Evolutionary conservation across 2,329 filamentous ascomycete species (phyloP).

Genomic region (Claviceps sorghi): DNA sequence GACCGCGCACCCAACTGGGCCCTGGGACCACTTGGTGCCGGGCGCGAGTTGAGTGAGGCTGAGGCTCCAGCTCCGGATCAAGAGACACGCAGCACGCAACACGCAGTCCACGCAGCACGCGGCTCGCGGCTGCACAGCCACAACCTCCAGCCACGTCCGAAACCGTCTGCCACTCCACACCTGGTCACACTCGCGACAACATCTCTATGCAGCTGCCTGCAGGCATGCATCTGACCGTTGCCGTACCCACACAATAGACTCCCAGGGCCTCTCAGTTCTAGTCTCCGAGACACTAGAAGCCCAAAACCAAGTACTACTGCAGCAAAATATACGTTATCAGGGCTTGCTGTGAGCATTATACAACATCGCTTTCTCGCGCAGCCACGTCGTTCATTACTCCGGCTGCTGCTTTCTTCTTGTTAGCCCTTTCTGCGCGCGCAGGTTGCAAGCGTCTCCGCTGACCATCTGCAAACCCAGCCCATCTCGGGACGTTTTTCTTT

Average conservation of each 20-base stretch:
- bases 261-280: not conserved
- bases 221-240: not conserved
- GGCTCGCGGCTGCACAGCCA: not conserved
- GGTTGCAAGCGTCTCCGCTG: not conserved
- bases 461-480: not conserved
- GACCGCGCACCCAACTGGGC: not conserved
- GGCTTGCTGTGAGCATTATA: not conserved
- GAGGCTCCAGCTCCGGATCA: not conserved
- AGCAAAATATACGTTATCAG: not conserved
- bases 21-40: not conserved
- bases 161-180: not conserved
- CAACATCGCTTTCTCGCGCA: not conserved
- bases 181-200: not conserved
- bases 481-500: not conserved
- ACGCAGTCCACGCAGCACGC: not conserved
- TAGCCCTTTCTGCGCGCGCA: not conserved
- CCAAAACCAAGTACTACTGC: not conserved
- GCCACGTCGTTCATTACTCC: not conserved
- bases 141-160: slow-evolving; percentile 1
- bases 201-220: not conserved
- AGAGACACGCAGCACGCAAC: no score
- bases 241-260: not conserved
- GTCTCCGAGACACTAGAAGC: not conserved
- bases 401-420: not conserved
- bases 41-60: not conserved